Conservation (phyloP, 2,329 filamentous ascomycete species). For the Sporothrix euskadiensis region DNA sequence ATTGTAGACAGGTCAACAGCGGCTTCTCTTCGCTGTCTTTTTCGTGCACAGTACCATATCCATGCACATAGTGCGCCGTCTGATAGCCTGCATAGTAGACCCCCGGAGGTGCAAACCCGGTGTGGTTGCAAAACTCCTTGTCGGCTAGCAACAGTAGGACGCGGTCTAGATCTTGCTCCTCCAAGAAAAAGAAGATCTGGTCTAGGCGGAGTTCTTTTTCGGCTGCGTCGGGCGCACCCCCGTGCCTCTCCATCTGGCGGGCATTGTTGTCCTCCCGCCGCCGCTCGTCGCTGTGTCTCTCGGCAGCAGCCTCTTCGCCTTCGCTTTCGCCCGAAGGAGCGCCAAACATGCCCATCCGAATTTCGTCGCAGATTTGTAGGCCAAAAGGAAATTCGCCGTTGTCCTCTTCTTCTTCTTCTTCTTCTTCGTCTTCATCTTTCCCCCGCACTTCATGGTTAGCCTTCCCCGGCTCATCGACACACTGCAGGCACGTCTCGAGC, state of each 20-base stretch:
- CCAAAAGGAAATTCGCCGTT: neutral
- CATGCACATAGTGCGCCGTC: conserved; percentile 10
- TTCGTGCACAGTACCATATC: neutral
- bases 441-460: neutral
- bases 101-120: conserved; percentile 16
- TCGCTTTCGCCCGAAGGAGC: neutral
- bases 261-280: conserved; percentile 20
- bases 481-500: conserved; percentile 20
- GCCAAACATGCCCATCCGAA: neutral
- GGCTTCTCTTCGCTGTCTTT: neutral
- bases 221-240: neutral
- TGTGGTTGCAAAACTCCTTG: neutral
- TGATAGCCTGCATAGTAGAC: conserved; percentile 29
- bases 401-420: neutral
- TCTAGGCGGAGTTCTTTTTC: conserved; percentile 4
- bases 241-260: neutral
- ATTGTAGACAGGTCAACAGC: conserved; percentile 4
- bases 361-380: conserved; percentile 12
- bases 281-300: neutral
- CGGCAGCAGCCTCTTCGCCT: neutral
- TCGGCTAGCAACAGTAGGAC: conserved; percentile 14
- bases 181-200: conserved; percentile 28
- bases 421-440: neutral
- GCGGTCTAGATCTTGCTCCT: conserved; percentile 24
- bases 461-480: neutral